Evolutionary conservation across 352 stramenopile species (phyloP).

Genomic region (Phytophthora sp.): DNA sequence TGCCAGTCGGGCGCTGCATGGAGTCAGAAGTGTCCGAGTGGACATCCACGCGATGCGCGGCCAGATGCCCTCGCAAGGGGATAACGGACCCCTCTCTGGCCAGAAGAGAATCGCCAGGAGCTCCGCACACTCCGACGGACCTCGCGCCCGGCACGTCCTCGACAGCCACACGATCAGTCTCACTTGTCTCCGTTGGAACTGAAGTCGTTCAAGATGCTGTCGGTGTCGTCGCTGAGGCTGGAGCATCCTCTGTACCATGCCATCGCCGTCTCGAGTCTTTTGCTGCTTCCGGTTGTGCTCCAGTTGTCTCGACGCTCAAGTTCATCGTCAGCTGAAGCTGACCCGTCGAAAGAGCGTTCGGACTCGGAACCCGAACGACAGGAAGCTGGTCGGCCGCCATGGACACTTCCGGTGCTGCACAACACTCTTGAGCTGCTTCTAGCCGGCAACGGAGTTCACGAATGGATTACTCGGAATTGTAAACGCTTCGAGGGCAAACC

Average conservation of each 20-base stretch:
- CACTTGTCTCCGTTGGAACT: constrained; percentile 4
- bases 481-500: constrained; percentile 32
- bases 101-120: constrained; percentile 7
- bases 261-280: constrained; percentile 11
- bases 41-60: background rate
- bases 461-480: constrained; percentile 22
- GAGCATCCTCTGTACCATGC: constrained; percentile 9
- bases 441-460: constrained; percentile 7
- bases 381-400: constrained; percentile 6
- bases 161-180: constrained; percentile 5
- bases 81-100: constrained; percentile 9
- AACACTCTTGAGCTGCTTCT: constrained; percentile 19
- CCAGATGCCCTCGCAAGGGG: constrained; percentile 8
- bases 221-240: constrained; percentile 14
- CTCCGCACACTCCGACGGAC: constrained; percentile 3
- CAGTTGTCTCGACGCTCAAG: constrained; percentile 9
- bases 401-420: constrained; percentile 23
- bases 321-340: background rate
- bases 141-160: background rate
- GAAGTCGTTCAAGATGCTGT: constrained; percentile 15
- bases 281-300: constrained; percentile 17
- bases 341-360: background rate
- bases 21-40: constrained; percentile 15
- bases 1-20: constrained; percentile 3
- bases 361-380: constrained; percentile 12